Evolutionary conservation across 2,329 filamentous ascomycete species (phyloP), one percentile per base, ranked within the genome.

Genomic region (Aspergillus flavus): DNA sequence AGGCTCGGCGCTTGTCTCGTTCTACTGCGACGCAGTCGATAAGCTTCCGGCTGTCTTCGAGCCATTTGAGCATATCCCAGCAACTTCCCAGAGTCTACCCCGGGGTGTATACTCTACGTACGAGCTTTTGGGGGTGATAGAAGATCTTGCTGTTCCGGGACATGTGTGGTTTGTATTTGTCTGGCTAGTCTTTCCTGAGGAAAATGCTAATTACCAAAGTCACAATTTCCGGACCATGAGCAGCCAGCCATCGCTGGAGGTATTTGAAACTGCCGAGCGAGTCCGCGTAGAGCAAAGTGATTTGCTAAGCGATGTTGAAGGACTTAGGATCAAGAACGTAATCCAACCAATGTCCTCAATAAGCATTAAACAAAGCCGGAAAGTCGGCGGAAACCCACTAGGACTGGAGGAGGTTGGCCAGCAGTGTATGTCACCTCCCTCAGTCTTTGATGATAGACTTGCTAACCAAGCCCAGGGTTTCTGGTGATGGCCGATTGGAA

Each of bases 401-500:
- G 61, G 61, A 0, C 14, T 65, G 16, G 46, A 43, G 2, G 30
- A 53, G 6, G 61, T 61, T 6, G 54, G 53, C 14, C 63, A 63
- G 28, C 61, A 65, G 10, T 63, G 63, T 64, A 62, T 11, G 36
- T 55, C 9, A 10, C 26, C 36, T 39, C 12, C 6, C 36, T 39
- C 4, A 2, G 14, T 16, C 4, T 16, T 34, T 10, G 1, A 12
- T 12, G 3, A 19, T 12, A 34, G 4, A 34, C 32, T 19, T 0
- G 36, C 36, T 19, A 39, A 39, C 6, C 3, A 39, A 16, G 5
- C 14, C 14, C 14, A 69, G 68, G 63, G 66, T 59, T 66, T 26
- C 19, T 67, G 39, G 39, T 62, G 12, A 56, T 68, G 61, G 59
- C 56, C 48, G 63, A 70, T 14, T 67, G 61, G 58, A 54, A 46